Conservation (phyloP, 768 basidiomycete genomes). For the Pisolithus sp. region DNA sequence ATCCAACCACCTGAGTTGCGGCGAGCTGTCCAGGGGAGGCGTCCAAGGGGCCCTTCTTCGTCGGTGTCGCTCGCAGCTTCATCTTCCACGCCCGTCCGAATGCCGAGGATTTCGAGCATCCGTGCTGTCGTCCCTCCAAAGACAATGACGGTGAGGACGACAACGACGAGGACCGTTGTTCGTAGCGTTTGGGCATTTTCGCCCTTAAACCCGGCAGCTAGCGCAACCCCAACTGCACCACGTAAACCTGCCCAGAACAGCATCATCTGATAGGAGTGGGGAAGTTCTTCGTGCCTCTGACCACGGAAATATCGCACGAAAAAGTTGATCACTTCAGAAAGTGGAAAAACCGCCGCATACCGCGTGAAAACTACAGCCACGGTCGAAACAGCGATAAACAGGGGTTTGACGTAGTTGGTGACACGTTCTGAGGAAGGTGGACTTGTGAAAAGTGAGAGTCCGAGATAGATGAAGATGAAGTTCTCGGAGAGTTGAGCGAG, state of each 20-base stretch:
- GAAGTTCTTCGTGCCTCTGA: conserved; percentile 83
- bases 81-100: conserved; percentile 91
- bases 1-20: conserved; percentile 35
- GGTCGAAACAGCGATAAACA: conserved; percentile 89
- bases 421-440: conserved; percentile 72
- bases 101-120: conserved; percentile 97
- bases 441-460: conserved; percentile 91
- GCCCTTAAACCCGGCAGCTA: conserved; percentile 95
- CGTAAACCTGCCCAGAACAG: conserved; percentile 97
- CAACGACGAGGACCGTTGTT: conserved; percentile 92
- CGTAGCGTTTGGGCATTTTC: conserved; percentile 84
- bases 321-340: conserved; percentile 92
- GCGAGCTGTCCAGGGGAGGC: conserved; percentile 30
- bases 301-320: conserved; percentile 81
- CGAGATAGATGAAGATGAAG: conserved; percentile 99
- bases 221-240: conserved; percentile 95
- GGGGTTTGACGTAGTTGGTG: conserved; percentile 84
- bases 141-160: conserved; percentile 87
- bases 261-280: conserved; percentile 99
- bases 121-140: conserved; percentile 97
- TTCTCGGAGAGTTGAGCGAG: conserved; percentile 95
- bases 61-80: conserved; percentile 59
- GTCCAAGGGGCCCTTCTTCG: conserved; percentile 38
- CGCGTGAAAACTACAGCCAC: conserved; percentile 92
- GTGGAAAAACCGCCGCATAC: conserved; percentile 92